These are phyloP conservation scores for Truncatella angustata DNA, from an alignment of 2,329 filamentous ascomycete genomes.

Conservation along the genomic window DNA sequence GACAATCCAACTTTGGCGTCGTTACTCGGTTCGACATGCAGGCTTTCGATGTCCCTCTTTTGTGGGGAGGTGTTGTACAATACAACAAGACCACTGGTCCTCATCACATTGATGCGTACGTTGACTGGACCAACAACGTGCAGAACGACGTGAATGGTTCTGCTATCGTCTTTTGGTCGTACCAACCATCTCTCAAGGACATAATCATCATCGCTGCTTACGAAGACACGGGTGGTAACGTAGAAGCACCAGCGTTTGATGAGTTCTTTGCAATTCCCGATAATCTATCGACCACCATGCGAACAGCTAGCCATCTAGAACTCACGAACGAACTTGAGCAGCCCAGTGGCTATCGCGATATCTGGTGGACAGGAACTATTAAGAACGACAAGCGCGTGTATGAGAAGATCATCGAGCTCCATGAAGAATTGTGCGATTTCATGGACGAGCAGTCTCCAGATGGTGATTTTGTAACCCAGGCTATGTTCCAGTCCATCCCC, in stretches of 20 bases:
- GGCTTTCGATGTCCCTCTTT: slow-evolving; percentile 13
- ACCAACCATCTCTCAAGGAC: slow-evolving; percentile 11
- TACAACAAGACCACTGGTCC: slow-evolving; percentile 11
- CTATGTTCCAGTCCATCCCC: slow-evolving; percentile 36
- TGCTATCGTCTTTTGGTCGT: slow-evolving; percentile 16
- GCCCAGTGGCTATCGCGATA: slow-evolving; percentile 10
- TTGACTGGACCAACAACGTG: slow-evolving; percentile 15
- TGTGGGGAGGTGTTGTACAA: slow-evolving; percentile 17
- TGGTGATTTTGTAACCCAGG: slow-evolving; percentile 30
- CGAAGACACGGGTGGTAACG: slow-evolving; percentile 13
- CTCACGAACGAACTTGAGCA: slow-evolving; percentile 13
- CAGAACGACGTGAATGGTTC: slow-evolving; percentile 13
- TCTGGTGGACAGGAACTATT: slow-evolving; percentile 16
- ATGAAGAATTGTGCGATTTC: slow-evolving; percentile 34
- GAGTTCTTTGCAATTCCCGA: slow-evolving; percentile 13
- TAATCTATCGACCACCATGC: slow-evolving; percentile 11
- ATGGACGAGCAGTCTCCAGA: slow-evolving; percentile 25
- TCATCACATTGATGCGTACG: slow-evolving; percentile 15
- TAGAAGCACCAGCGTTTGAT: slow-evolving; percentile 11
- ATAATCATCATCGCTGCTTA: slow-evolving; percentile 13
- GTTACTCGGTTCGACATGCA: slow-evolving; percentile 29
- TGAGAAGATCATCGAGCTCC: slow-evolving; percentile 35
- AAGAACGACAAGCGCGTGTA: slow-evolving; percentile 26
- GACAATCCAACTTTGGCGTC: slow-evolving; percentile 42
- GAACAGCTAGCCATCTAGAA: slow-evolving; percentile 12